Percentiles rank a stretch among this genome's conserved stretches.
phyloP scores from a whole-genome alignment of 768 basidiomycete species.

The Naganishia vaughanmartiniae region DNA sequence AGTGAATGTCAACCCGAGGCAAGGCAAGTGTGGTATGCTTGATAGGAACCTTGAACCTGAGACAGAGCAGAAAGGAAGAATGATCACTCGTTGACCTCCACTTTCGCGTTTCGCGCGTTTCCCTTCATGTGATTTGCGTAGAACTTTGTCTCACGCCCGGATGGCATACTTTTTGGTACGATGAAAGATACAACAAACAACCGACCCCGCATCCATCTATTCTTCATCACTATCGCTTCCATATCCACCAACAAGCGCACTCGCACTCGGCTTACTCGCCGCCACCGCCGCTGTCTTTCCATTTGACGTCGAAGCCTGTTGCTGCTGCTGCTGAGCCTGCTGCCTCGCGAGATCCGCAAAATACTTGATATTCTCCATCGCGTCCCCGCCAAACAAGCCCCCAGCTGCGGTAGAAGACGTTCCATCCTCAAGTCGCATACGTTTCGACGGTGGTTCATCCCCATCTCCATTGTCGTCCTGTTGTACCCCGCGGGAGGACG shows the following conservation, averaged over 20 bases:
- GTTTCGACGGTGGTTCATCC: conserved; percentile 36
- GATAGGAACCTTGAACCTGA: not conserved
- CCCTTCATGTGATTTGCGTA: conserved; percentile 11
- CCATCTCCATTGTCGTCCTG: conserved; percentile 53
- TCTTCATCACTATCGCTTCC: conserved; percentile 42
- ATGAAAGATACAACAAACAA: not conserved
- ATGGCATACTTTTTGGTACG: not conserved
- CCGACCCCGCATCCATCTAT: not conserved
- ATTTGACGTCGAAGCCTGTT: conserved; percentile 41
- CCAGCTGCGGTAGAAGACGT: conserved; percentile 38
- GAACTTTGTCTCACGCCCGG: not conserved
- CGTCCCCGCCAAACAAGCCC: conserved; percentile 76
- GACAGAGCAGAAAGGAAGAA: not conserved
- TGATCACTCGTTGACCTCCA: not conserved
- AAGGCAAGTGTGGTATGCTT: not conserved
- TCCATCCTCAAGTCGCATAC: conserved; percentile 32
- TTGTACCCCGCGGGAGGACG: too few relatives aligned
- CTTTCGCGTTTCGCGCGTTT: not conserved
- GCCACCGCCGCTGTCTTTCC: not conserved
- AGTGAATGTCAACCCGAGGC: not conserved
- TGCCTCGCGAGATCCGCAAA: conserved; percentile 72
- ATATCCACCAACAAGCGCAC: conserved; percentile 49
- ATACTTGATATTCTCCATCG: conserved; percentile 83
- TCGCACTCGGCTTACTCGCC: conserved; percentile 32
- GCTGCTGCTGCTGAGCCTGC: conserved; percentile 58